Base-by-base conservation (phyloP, 2,329 filamentous ascomycete genomes). In the Amauroascus verrucosus region DNA sequence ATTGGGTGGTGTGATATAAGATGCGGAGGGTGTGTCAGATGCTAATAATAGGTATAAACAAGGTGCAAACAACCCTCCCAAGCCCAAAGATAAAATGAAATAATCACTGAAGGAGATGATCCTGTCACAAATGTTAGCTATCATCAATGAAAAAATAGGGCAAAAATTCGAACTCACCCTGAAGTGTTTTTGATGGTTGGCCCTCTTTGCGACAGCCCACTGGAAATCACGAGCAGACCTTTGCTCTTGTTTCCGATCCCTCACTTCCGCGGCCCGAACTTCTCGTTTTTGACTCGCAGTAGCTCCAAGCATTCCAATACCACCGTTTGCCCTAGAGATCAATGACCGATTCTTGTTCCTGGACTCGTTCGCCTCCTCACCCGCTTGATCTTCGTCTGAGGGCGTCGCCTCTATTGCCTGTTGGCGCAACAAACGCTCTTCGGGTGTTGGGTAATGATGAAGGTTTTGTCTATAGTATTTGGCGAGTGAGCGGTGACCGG, bases 391-490 rank as follows among this genome's bases (percentile, higher is more conserved):
- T 6, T 77, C 75, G 40, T 14, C 46, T 75, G 71, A 20, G 74
- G 73, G 46, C 71, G 72, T 68, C 48, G 70, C 69, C 44, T 69
- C 71, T 54, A 87, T 79, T 4, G 81, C 77, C 55, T 84, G 75
- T 61, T 73, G 70, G 50, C 81, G 82, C 60, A 84, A 78, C 54
- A 80, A 77, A 51, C 86, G 84, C 70, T 95, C 89, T 55, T 86
- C 85, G 0, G 83, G 73, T 1, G 86, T 83, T 1, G 89, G 89
- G 67, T 95, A 85, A 68, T 82, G 86, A 69, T 85, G 83, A 41
- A 98, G 76, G 70, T 97, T 97, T 73, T 98, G 93, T 56, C 88
- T 84, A 74, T 83, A 98, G 72, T 97, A 97, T 61, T 80, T 83
- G 65, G 86, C 85, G 51, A 95, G 72, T 6, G 88, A 93, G 46